Percentiles rank a stretch among this genome's conserved stretches.
Evolutionary conservation across 345 rosid genomes (phyloP).

Genomic region (Corchorus olitorius): DNA sequence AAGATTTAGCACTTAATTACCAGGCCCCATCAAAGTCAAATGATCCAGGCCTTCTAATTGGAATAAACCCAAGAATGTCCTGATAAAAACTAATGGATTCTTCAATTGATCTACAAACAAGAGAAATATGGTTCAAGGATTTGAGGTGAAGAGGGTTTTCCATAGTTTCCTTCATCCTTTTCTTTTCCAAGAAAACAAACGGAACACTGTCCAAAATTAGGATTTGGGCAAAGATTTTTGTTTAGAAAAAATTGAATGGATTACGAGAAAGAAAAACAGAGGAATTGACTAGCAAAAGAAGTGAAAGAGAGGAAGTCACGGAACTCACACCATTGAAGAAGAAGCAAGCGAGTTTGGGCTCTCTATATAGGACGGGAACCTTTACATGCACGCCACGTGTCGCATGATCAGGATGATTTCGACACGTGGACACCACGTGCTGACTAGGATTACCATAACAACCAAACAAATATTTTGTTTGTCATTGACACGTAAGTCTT

Average conservation of each 20-base stretch:
- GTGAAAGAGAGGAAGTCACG: background rate
- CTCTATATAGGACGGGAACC: background rate
- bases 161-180: constrained; percentile 37
- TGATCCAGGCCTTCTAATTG: constrained; percentile 80
- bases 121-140: constrained; percentile 82
- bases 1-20: constrained; percentile 35
- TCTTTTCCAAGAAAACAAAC: constrained; percentile 11
- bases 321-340: background rate
- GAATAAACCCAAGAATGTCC: constrained; percentile 70
- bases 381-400: constrained; percentile 25
- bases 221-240: background rate
- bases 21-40: constrained; percentile 91
- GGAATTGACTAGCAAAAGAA: background rate
- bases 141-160: constrained; percentile 74
- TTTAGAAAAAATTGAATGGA: background rate
- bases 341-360: background rate
- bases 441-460: constrained; percentile 4
- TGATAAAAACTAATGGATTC: constrained; percentile 75
- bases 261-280: too few relatives aligned
- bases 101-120: constrained; percentile 65
- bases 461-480: background rate
- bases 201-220: background rate
- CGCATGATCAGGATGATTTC: background rate
- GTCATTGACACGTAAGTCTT: background rate
- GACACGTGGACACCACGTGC: constrained; percentile 24